Evolutionary conservation across 2,329 filamentous ascomycete species (phyloP), one percentile per base, ranked within the genome.

Genomic region (Colletotrichum destructivum): DNA sequence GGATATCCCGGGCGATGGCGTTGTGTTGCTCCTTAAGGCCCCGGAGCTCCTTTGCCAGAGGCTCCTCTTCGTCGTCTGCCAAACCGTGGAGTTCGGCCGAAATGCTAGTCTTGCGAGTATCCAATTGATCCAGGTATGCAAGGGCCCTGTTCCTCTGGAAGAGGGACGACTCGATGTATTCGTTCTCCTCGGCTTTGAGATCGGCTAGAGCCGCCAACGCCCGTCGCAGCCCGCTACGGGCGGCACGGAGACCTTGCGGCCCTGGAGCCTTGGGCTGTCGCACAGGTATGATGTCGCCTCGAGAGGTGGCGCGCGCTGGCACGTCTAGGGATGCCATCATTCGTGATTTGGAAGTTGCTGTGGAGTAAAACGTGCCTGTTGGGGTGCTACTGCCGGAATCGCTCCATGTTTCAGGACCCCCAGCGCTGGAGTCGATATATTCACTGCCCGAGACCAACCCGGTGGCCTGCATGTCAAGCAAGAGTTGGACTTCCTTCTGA

Each of bases 101-200:
- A 40, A 90, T 87, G 26, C 85, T 85, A 40, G 82, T 81, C 69
- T 85, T 84, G 62, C 90, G 84, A 1, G 84, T 84, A 2, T 84
- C 79, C 60, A 91, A 82, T 75, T 80, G 83, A 9, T 88, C 86
- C 6, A 94, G 84, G 75, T 88, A 88, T 1, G 85, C 82, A 0
- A 94, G 81, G 0, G 89, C 90, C 4, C 84, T 81, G 70, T 89
- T 87, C 16, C 92, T 86, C 66, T 88, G 84, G 4, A 83, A 81
- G 46, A 93, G 79, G 2, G 91, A 89, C 1, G 84, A 82, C 3
- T 88, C 85, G 1, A 94, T 82, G 31, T 90, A 84, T 0, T 86
- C 84, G n/a, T 90, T 84, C 81, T 95, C 92, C 69, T 94, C 92
- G 4, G 84, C 84, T 78, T 94, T 94, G 35, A 95, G 82, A 11